These are phyloP conservation scores for Fusarium secorum DNA, from an alignment of 2,329 filamentous ascomycete genomes.

Conservation along the genomic window DNA sequence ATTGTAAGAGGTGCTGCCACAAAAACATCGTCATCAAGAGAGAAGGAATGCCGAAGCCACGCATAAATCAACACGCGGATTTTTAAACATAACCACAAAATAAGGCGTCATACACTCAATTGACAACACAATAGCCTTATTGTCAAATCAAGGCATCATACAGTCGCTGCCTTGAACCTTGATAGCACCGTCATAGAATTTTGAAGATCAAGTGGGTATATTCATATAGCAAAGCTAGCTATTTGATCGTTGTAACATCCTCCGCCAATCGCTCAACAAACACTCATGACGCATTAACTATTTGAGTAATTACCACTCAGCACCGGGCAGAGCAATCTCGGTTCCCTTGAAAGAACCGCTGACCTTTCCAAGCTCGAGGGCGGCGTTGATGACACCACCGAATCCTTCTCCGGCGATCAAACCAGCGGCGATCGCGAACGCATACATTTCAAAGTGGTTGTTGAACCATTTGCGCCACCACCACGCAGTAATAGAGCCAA, in stretches of 20 bases:
- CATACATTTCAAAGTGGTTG: constrained; percentile 62
- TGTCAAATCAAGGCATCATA: too few species aligned
- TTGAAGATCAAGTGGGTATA: constrained; percentile 8
- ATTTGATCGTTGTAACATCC: background rate
- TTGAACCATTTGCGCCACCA: constrained; percentile 63
- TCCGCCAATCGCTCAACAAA: background rate
- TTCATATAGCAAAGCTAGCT: background rate
- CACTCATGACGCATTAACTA: constrained; percentile 19
- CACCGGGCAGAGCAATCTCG: constrained; percentile 24
- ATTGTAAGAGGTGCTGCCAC: too few species aligned
- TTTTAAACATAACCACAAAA: too few species aligned
- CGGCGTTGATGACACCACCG: constrained; percentile 67
- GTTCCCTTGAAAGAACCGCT: constrained; percentile 40
- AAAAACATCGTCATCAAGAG: too few species aligned
- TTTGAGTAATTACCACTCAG: constrained; percentile 8
- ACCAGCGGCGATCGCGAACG: constrained; percentile 67
- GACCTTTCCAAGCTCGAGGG: constrained; percentile 49
- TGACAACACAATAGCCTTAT: too few species aligned
- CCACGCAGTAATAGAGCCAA: constrained; percentile 61
- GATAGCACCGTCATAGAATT: too few species aligned
- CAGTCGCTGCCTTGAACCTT: too few species aligned
- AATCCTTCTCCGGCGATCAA: constrained; percentile 70
- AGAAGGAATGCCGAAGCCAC: too few species aligned
- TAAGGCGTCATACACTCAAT: too few species aligned
- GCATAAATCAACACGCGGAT: too few species aligned